These are phyloP conservation scores for Ceratocystis colombiana DNA, from an alignment of 2,329 filamentous ascomycete species.

Conservation along the genomic window DNA sequence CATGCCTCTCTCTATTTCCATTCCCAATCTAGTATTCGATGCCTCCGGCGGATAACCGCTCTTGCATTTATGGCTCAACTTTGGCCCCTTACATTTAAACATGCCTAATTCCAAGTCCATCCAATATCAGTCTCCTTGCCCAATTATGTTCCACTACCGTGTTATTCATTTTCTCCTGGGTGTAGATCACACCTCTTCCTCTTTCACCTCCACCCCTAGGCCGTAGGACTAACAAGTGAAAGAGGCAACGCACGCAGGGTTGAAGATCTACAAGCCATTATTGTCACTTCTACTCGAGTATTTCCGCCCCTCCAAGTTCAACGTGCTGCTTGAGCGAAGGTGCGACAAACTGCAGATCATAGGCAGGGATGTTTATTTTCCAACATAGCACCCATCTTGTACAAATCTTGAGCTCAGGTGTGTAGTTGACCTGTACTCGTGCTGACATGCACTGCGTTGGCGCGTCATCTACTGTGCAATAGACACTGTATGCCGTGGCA, in stretches of 20 bases:
- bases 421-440: background rate
- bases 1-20: background rate
- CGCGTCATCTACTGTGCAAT: background rate
- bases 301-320: background rate
- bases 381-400: no score
- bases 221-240: background rate
- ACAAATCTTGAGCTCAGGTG: background rate
- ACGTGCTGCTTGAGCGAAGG: background rate
- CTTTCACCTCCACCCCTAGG: background rate
- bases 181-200: background rate
- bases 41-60: background rate
- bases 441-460: background rate
- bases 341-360: constrained; percentile 1
- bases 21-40: background rate
- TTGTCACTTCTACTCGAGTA: background rate
- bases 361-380: background rate
- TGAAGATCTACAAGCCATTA: background rate
- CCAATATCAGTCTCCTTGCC: background rate
- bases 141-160: background rate
- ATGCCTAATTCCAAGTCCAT: background rate
- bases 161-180: background rate
- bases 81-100: background rate
- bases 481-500: constrained; percentile 6
- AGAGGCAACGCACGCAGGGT: background rate
- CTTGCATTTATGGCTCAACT: background rate